Conservation (phyloP, 495 filamentous ascomycete genomes). For the Mytilinidion resinicola region DNA sequence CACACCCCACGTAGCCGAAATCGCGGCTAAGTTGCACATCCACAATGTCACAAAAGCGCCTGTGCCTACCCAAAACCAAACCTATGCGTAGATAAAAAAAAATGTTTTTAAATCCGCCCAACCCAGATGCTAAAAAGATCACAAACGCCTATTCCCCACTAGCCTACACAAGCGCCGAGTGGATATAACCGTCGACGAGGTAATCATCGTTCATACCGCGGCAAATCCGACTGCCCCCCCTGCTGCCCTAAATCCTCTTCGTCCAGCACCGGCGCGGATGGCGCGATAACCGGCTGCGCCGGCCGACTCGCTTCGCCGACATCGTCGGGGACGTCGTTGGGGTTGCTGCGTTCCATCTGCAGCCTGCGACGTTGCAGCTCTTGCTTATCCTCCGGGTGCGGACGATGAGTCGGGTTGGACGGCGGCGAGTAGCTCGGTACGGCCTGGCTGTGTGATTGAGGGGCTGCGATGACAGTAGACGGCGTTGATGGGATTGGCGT, state of each 20-base stretch:
- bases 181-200: background rate
- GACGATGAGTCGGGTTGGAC: slow-evolving; percentile 12
- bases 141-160: too few species aligned
- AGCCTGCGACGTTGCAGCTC: slow-evolving; percentile 74
- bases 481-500: background rate
- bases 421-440: slow-evolving; percentile 14
- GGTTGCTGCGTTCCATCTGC: slow-evolving; percentile 65
- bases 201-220: slow-evolving; percentile 21
- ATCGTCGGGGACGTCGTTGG: slow-evolving; percentile 48
- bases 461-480: background rate
- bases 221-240: background rate
- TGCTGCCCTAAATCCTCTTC: slow-evolving; percentile 50
- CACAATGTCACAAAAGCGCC: too few species aligned
- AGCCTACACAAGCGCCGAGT: too few species aligned
- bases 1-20: too few species aligned
- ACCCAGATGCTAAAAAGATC: too few species aligned
- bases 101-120: too few species aligned
- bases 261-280: slow-evolving; percentile 60
- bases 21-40: too few species aligned
- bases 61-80: too few species aligned
- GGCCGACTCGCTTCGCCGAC: background rate
- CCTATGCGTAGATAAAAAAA: too few species aligned
- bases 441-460: background rate
- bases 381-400: slow-evolving; percentile 67
- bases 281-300: slow-evolving; percentile 26